phyloP scores from a whole-genome alignment of 495 filamentous ascomycete species.

The Patellaria atrata region DNA sequence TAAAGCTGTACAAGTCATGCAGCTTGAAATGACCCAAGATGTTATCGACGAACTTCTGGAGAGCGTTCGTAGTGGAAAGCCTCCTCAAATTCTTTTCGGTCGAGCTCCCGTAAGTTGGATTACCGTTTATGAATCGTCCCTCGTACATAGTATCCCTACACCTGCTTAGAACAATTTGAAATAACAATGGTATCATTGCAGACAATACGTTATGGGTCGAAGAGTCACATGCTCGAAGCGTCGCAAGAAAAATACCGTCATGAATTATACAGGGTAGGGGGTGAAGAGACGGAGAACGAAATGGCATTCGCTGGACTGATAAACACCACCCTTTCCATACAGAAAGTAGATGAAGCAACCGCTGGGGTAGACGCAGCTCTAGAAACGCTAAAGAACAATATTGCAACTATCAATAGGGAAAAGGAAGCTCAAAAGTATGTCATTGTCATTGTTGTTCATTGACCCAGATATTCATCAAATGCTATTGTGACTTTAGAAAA shows the following conservation, averaged over 20 bases:
- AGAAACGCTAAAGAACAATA: slow-evolving; percentile 23
- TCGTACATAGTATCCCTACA: neutral
- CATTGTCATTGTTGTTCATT: slow-evolving; percentile 4
- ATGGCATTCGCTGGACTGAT: slow-evolving; percentile 19
- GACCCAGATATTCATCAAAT: no score
- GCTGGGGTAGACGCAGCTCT: slow-evolving; percentile 24
- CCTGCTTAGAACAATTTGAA: neutral
- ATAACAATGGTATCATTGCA: slow-evolving; percentile 8
- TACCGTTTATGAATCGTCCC: neutral
- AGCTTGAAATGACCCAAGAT: slow-evolving; percentile 20
- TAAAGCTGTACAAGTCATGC: slow-evolving; percentile 20
- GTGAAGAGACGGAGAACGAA: slow-evolving; percentile 12
- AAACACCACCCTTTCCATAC: slow-evolving; percentile 18
- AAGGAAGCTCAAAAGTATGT: slow-evolving; percentile 27
- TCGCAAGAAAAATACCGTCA: slow-evolving; percentile 15
- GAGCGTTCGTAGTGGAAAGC: slow-evolving; percentile 15
- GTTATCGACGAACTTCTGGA: slow-evolving; percentile 20
- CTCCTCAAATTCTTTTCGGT: slow-evolving; percentile 21
- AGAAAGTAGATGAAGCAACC: slow-evolving; percentile 13
- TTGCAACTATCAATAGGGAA: slow-evolving; percentile 24
- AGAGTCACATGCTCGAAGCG: slow-evolving; percentile 14
- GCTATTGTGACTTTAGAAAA: no score
- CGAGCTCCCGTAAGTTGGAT: slow-evolving; percentile 19
- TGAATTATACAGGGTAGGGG: slow-evolving; percentile 17
- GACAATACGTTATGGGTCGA: slow-evolving; percentile 19